These are phyloP conservation scores for Phlebiopsis flavidoalba DNA, from an alignment of 768 basidiomycete species.

Conservation along the genomic window DNA sequence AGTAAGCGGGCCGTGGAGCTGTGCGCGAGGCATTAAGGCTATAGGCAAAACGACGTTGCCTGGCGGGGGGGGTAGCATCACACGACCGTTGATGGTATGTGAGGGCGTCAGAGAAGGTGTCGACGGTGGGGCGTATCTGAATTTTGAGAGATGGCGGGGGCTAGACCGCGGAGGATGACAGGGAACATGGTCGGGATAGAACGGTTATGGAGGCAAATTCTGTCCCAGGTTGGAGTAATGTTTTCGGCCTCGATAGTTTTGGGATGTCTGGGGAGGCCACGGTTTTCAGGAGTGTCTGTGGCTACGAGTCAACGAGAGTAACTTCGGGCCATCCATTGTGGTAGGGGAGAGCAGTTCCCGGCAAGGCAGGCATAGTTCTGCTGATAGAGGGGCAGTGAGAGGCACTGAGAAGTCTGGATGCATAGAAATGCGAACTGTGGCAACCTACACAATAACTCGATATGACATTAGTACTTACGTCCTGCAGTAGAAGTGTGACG, in stretches of 20 bases:
- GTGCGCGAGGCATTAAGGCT: conserved; percentile 31
- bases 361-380: neutral
- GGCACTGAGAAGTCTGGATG: neutral
- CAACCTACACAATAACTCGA: neutral
- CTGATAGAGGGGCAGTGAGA: neutral
- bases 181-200: conserved; percentile 36
- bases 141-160: neutral
- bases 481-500: neutral
- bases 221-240: neutral
- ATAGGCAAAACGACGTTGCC: conserved; percentile 43
- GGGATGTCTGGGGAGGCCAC: neutral
- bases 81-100: conserved; percentile 28
- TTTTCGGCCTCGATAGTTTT: neutral
- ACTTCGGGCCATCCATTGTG: neutral
- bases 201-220: conserved; percentile 15
- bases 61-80: conserved; percentile 33
- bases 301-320: conserved; percentile 13
- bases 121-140: conserved; percentile 4
- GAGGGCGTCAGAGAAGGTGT: conserved; percentile 17
- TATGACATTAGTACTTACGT: neutral
- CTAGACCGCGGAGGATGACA: conserved; percentile 19
- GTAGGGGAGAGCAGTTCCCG: neutral
- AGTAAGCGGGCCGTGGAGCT: conserved; percentile 15
- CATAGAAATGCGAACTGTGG: neutral
- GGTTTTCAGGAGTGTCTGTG: neutral